Base-by-base conservation (phyloP, 257 asterid genomes). In the Voacanga thouarsii region DNA sequence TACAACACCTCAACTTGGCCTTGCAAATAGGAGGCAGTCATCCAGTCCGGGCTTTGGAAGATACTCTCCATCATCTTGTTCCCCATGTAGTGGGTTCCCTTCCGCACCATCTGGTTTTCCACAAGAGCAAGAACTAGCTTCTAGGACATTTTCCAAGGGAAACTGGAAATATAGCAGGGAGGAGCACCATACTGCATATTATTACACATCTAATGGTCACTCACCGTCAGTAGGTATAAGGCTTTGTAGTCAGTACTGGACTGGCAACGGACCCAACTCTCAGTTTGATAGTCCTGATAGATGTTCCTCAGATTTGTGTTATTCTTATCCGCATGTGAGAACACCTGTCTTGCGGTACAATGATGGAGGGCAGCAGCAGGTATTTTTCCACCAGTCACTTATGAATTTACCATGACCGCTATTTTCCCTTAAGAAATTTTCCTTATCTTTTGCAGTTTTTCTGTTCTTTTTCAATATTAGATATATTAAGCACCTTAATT, bases 111-210 rank as follows among this genome's bases (percentile, higher is more conserved):
- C 85, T 78, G 78, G 80, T 82, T 84, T 79, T 79, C 91, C 92
- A 55, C 89, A 80, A 84, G 82, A 78, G 71, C 83, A 78, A 83
- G 86, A 82, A 51, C 79, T 78, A 66, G 71, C 82, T 83, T 75
- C 89, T 30, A 82, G 85, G 79, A 76, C 88, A 69, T 79, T 80
- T 63, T 74, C 89, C 60, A 41, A 71, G 85, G 88, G 80, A 66
- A 82, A 79, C 80, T 75, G 47, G 85, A 86, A 80, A 79, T 77
- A 81, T 83, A 82, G 82, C 80, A 81, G 80, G 79, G 92, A 86
- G 83, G 90, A 88, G 82, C 92, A 83, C 67, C 88, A 76, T 56
- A 81, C 89, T 84, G 85, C 93, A 30, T 85, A 79, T 75, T 87
- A 79, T 74, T 84, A 89, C 84, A 50, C 80, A 71, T 84, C 90